Percentiles rank a stretch among this genome's conserved stretches.
Conservation (phyloP, 345 rosid genomes). For the Boechera stricta region DNA sequence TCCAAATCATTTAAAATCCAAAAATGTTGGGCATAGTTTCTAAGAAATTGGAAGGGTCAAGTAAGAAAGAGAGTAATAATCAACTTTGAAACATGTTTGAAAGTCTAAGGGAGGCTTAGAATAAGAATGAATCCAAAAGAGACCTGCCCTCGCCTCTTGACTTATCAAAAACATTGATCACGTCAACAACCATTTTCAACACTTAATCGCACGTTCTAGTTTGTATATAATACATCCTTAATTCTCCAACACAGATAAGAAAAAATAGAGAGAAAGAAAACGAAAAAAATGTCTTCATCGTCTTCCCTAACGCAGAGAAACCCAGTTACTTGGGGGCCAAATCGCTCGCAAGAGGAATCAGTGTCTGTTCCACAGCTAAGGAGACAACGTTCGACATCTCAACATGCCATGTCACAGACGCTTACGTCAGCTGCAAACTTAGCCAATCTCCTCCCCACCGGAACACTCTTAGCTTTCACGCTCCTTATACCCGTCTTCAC, state of each 20-base stretch:
- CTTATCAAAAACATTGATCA: constrained; percentile 28
- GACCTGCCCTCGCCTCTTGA: constrained; percentile 18
- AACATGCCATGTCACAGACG: constrained; percentile 71
- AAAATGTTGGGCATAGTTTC: too few species aligned
- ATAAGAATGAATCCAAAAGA: constrained; percentile 1
- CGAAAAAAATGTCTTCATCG: constrained; percentile 31
- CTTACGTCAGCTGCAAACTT: constrained; percentile 80
- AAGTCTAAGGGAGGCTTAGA: background rate
- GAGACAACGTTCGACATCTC: constrained; percentile 55
- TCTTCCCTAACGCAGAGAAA: constrained; percentile 36
- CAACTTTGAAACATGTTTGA: constrained; percentile 15
- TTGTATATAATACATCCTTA: constrained; percentile 2
- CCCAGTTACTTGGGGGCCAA: constrained; percentile 14
- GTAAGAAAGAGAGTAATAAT: constrained; percentile 5
- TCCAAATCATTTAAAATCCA: too few species aligned
- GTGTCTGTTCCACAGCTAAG: constrained; percentile 43
- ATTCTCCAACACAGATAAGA: background rate
- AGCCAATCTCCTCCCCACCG: constrained; percentile 95
- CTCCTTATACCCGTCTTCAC: constrained; percentile 83
- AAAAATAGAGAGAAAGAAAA: background rate
- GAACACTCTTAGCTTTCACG: constrained; percentile 87
- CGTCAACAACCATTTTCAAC: constrained; percentile 26
- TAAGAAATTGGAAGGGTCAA: background rate
- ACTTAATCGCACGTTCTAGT: constrained; percentile 16
- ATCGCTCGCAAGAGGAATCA: constrained; percentile 26